phyloP scores from a whole-genome alignment of 2,329 filamentous ascomycete species.

The Coniochaeta sp. region DNA sequence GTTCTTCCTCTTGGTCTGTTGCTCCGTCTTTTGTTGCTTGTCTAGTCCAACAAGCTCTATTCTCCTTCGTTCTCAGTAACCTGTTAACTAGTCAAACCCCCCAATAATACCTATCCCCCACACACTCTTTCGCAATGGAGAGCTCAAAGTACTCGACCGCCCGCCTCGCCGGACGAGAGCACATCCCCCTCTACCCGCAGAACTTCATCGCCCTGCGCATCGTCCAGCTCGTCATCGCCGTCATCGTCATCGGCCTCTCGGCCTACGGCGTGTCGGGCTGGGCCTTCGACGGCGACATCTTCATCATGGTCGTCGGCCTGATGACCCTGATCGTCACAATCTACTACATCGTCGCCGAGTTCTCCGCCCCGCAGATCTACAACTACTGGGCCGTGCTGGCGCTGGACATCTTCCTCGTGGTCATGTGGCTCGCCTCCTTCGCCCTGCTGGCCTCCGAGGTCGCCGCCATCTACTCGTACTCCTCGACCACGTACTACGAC shows the following conservation, averaged over 20 bases:
- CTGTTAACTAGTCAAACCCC: not conserved
- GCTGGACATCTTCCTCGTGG: conserved; percentile 40
- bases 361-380: conserved; percentile 30
- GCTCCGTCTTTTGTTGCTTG: not conserved
- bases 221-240: conserved; percentile 34
- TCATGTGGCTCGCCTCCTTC: conserved; percentile 45
- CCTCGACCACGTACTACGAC: conserved; percentile 13
- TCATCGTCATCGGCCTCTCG: conserved; percentile 37
- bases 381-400: conserved; percentile 47
- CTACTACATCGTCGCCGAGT: conserved; percentile 39
- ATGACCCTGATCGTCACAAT: conserved; percentile 34
- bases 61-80: not conserved
- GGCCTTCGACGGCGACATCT: conserved; percentile 25
- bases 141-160: conserved; percentile 18
- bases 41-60: not conserved
- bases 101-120: not conserved
- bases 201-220: conserved; percentile 36
- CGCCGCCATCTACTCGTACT: conserved; percentile 14
- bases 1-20: not conserved
- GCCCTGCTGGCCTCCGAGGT: conserved; percentile 30
- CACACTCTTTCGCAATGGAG: not conserved
- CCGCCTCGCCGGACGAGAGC: conserved; percentile 31
- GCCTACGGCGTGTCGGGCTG: conserved; percentile 31
- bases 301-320: conserved; percentile 30
- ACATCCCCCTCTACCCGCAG: conserved; percentile 36